Base-by-base conservation (phyloP, 441 rosid species). In the Aleurites moluccanus region DNA sequence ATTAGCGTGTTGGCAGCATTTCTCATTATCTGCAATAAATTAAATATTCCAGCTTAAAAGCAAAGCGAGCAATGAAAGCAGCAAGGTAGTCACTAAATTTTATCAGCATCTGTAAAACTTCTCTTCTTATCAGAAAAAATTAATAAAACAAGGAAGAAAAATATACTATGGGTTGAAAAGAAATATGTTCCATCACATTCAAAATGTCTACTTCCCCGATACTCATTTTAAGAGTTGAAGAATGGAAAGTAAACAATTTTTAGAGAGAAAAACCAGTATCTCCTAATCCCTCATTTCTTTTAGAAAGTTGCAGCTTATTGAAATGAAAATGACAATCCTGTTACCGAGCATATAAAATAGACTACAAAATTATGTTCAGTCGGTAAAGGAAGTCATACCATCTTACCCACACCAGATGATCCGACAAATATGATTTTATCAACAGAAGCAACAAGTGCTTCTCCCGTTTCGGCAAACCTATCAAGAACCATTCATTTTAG, bases 391-490 rank as follows among this genome's bases (percentile, higher is more conserved):
- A 23, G 40, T 53, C 88, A 28, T 89, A 96, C 99, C 97, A 82
- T 88, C 89, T 87, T 92, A 72, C 99, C 99, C 70, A 96, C 98
- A 75, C 92, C 92, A 61, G 98, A 95, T 35, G 99, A 96, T 80
- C 98, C 99, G 77, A 96, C 99, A 88, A 96, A 93, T 77, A 96
- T 93, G 84, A 93, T 80, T 81, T 93, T 96, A 81, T 96, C 98
- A 80, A 86, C 99, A 67, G 97, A 85, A 75, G 96, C 87, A 68
- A 96, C 98, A 59, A 93, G 86, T 21, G 97, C 97, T 84, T 96
- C 99, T 81, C 99, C 99, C 6, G 98, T 93, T 82, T 96, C 99
- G 73, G 90, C 87, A 89, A 89, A 96, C 81, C 99, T 96, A 79
- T 42, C 38, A 68, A 73, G 56, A 75, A 73, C 67, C 74, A 18